Base-by-base conservation (phyloP, 345 rosid genomes). In the Pugionium cornutum region DNA sequence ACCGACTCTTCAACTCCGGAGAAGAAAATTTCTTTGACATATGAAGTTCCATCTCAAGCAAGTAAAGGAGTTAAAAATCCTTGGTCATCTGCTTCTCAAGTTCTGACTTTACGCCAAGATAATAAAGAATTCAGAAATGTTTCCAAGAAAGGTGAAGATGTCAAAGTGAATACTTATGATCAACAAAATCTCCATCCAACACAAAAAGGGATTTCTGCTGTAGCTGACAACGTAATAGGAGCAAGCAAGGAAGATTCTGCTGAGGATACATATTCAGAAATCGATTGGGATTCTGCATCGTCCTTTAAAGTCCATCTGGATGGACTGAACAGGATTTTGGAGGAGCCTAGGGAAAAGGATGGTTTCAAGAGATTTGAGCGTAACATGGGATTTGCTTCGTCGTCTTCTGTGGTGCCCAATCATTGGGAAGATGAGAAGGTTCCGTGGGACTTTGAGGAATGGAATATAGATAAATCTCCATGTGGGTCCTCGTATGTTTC, bases 241-340 rank as follows among this genome's bases (percentile, higher is more conserved):
- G 45, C 50, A n/a, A 53, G 37, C 42, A 70, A 67, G 76, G 52
- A 54, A 60, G 53, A 29, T 33, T 9, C 25, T 50, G 45, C 33
- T 31, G 30, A 71, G 50, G 53, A 52, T 27, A 51, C 81, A 46
- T 6, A 34, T 6, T 58, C 45, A 27, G 62, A 46, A 42, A 62
- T 64, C 26, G 63, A 79, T 31, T 62, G 44, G 68, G 79, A 72
- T 46, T 45, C 63, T 9, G 2, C 72, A 35, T 58, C 78, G 5
- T 28, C 35, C 45, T 53, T 75, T 44, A 33, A 51, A 34, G 10
- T 25, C 25, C 70, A 60, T 60, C 41, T 49, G 5, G 62, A 64
- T 55, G 74, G 72, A 62, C 49, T 53, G 66, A 37, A 41, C 35
- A 49, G 25, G 53, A 67, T 55, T 40, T 11, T 56, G 49, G 64